phyloP scores from a whole-genome alignment of 2,329 filamentous ascomycete species.

The Helotiales sp. region DNA sequence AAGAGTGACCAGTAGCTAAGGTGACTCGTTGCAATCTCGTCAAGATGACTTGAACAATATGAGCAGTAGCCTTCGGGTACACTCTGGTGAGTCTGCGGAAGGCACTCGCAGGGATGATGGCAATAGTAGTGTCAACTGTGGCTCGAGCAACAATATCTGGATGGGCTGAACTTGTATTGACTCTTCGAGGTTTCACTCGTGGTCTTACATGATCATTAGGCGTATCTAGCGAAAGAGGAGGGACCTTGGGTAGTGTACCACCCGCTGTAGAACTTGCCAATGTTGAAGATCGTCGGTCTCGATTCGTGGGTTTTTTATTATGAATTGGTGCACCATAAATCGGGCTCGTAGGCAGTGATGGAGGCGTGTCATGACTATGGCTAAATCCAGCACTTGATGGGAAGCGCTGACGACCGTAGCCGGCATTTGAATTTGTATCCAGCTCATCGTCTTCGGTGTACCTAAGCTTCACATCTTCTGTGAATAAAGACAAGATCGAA shows the following conservation, averaged over 20 bases:
- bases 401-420: constrained; percentile 30
- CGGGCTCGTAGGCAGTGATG: constrained; percentile 35
- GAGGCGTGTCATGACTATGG: constrained; percentile 32
- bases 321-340: constrained; percentile 32
- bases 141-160: constrained; percentile 97
- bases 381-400: constrained; percentile 27
- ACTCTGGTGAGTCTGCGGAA: constrained; percentile 90
- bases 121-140: constrained; percentile 95
- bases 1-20: constrained; percentile 89
- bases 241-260: constrained; percentile 59
- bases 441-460: constrained; percentile 59
- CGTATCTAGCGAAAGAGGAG: constrained; percentile 71
- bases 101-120: constrained; percentile 94
- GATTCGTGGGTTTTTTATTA: constrained; percentile 56
- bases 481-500: constrained; percentile 95
- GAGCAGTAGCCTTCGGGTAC: constrained; percentile 93
- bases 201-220: constrained; percentile 29
- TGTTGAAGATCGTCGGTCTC: constrained; percentile 30
- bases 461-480: constrained; percentile 84
- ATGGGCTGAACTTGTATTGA: constrained; percentile 74
- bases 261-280: constrained; percentile 35
- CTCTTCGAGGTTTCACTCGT: constrained; percentile 42
- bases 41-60: constrained; percentile 96
- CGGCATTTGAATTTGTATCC: constrained; percentile 38
- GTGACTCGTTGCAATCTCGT: constrained; percentile 94